Percentiles rank a stretch among this genome's conserved stretches.
These are phyloP conservation scores for Nymphaea colorata DNA, from an alignment of 164 flowering plant genomes.

Conservation along the genomic window DNA sequence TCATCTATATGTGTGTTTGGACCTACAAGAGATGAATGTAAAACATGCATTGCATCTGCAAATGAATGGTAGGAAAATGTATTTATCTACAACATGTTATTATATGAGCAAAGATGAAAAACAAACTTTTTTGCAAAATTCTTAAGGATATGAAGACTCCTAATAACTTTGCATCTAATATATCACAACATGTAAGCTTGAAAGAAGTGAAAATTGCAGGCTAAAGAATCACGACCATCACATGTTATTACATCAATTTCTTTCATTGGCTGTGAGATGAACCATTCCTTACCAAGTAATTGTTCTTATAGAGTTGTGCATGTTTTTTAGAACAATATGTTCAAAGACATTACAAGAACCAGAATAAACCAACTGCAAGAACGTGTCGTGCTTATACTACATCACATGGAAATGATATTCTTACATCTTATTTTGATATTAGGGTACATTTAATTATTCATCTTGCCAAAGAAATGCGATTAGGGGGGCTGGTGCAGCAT, in stretches of 20 bases:
- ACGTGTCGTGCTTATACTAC: not conserved
- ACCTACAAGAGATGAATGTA: not conserved
- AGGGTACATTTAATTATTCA: conserved; percentile 4
- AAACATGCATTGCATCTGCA: not conserved
- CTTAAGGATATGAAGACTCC: not conserved
- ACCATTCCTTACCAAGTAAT: not conserved
- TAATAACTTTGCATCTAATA: not conserved
- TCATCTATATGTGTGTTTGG: not conserved
- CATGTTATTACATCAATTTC: not conserved
- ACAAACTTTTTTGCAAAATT: not conserved
- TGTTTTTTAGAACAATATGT: not conserved
- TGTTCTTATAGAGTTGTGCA: not conserved
- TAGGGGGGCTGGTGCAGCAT: conserved; percentile 6
- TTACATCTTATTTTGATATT: conserved; percentile 9
- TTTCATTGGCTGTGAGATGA: not conserved
- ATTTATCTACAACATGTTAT: not conserved
- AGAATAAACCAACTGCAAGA: not conserved
- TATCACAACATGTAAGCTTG: not conserved
- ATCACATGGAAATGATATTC: not conserved
- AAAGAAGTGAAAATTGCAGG: too few relatives aligned
- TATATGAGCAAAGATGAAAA: not conserved
- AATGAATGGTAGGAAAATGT: not conserved
- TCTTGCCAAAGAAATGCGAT: not conserved
- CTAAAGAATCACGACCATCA: not conserved
- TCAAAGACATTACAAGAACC: not conserved